phyloP scores from a whole-genome alignment of 345 rosid genomes.

The Cardamine resedifolia region DNA sequence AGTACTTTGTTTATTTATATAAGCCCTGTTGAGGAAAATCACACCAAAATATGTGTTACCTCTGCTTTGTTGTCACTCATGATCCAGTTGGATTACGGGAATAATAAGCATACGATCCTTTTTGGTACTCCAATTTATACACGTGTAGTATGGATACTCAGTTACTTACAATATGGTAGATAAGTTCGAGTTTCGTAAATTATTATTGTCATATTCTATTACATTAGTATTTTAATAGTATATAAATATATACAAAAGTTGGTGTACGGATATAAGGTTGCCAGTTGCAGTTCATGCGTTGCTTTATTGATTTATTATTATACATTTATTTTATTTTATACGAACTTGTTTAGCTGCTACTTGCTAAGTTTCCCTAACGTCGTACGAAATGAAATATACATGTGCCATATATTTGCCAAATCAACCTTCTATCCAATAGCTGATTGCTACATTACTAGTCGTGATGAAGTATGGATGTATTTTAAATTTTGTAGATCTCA shows the following conservation, averaged over 20 bases:
- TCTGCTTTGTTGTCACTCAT: neutral
- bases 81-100: conserved; percentile 23
- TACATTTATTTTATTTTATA: neutral
- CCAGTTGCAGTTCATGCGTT: conserved; percentile 2
- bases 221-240: neutral
- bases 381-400: conserved; percentile 27
- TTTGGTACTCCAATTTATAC: neutral
- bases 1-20: neutral
- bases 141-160: neutral
- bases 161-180: neutral
- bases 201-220: neutral
- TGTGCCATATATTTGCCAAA: conserved; percentile 28
- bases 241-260: neutral
- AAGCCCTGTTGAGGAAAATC: neutral
- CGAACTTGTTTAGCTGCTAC: neutral
- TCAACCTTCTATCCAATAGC: neutral
- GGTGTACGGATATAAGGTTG: neutral
- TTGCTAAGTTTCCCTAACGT: conserved; percentile 21
- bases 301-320: neutral
- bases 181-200: neutral
- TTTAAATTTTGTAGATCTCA: neutral
- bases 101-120: conserved; percentile 30
- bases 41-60: neutral
- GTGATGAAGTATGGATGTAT: neutral
- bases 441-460: neutral